phyloP scores from a whole-genome alignment of 2,329 filamentous ascomycete species.

The Fusarium sp. region DNA sequence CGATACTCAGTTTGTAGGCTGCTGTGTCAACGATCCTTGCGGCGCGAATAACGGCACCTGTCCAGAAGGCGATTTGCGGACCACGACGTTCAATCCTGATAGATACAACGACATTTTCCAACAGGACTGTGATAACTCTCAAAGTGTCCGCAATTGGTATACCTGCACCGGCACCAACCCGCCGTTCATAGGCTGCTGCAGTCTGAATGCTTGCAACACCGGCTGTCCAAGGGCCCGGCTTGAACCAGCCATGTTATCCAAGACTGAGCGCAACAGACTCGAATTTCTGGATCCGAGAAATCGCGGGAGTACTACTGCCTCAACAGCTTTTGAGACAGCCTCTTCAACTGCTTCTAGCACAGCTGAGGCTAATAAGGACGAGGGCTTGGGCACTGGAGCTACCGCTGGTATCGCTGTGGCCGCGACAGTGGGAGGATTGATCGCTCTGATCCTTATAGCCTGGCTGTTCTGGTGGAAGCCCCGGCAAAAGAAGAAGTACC shows the following conservation, averaged over 20 bases:
- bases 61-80: slow-evolving; percentile 49
- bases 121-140: slow-evolving; percentile 53
- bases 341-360: slow-evolving; percentile 20
- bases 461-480: slow-evolving; percentile 48
- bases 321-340: slow-evolving; percentile 19
- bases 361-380: neutral
- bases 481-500: slow-evolving; percentile 37
- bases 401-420: slow-evolving; percentile 44
- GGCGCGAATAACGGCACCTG: slow-evolving; percentile 52
- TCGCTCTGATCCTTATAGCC: slow-evolving; percentile 30
- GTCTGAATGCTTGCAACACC: slow-evolving; percentile 42
- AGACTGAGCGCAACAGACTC: slow-evolving; percentile 25
- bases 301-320: slow-evolving; percentile 1
- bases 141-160: slow-evolving; percentile 52
- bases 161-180: slow-evolving; percentile 53
- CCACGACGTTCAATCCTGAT: slow-evolving; percentile 52
- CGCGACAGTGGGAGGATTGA: slow-evolving; percentile 30
- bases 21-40: slow-evolving; percentile 58
- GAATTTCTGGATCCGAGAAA: slow-evolving; percentile 37
- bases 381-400: slow-evolving; percentile 41
- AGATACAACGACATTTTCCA: slow-evolving; percentile 52
- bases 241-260: slow-evolving; percentile 33
- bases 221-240: slow-evolving; percentile 35
- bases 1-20: slow-evolving; percentile 57
- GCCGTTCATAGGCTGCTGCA: slow-evolving; percentile 60